Conservation (phyloP, 495 filamentous ascomycete genomes). For the Aspergillus leporis region DNA sequence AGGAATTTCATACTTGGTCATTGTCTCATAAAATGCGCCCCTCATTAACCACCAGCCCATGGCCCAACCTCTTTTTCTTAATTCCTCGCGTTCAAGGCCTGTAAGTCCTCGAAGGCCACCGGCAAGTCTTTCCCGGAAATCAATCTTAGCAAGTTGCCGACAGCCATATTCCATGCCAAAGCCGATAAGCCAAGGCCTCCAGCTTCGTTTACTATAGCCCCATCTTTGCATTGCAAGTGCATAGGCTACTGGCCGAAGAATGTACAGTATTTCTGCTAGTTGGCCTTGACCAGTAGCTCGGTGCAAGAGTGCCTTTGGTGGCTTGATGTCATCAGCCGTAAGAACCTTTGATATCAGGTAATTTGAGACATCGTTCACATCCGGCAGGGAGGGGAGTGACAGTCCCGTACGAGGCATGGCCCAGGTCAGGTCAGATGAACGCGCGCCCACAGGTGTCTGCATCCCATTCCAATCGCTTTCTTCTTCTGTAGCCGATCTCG, state of each 20-base stretch:
- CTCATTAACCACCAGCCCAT: slow-evolving; percentile 95
- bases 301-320: slow-evolving; percentile 79
- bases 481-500: slow-evolving; percentile 60
- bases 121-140: slow-evolving; percentile 62
- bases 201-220: slow-evolving; percentile 60
- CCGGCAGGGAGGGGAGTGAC: slow-evolving; percentile 77
- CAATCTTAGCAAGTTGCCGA: slow-evolving; percentile 75
- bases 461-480: slow-evolving; percentile 47
- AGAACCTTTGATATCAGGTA: slow-evolving; percentile 91
- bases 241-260: slow-evolving; percentile 85
- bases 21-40: slow-evolving; percentile 92
- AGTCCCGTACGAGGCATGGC: slow-evolving; percentile 94
- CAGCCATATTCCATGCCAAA: slow-evolving; percentile 85
- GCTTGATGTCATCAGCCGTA: slow-evolving; percentile 94
- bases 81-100: slow-evolving; percentile 83
- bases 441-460: slow-evolving; percentile 49
- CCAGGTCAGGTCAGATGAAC: slow-evolving; percentile 60
- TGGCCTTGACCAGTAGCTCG: slow-evolving; percentile 66
- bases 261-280: slow-evolving; percentile 84
- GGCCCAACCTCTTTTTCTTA: slow-evolving; percentile 80
- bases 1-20: slow-evolving; percentile 66
- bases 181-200: slow-evolving; percentile 90
- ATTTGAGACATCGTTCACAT: slow-evolving; percentile 72
- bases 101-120: slow-evolving; percentile 72
- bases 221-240: slow-evolving; percentile 78